Conservation (phyloP, 495 filamentous ascomycete genomes). For the Penicillium crystallinum region DNA sequence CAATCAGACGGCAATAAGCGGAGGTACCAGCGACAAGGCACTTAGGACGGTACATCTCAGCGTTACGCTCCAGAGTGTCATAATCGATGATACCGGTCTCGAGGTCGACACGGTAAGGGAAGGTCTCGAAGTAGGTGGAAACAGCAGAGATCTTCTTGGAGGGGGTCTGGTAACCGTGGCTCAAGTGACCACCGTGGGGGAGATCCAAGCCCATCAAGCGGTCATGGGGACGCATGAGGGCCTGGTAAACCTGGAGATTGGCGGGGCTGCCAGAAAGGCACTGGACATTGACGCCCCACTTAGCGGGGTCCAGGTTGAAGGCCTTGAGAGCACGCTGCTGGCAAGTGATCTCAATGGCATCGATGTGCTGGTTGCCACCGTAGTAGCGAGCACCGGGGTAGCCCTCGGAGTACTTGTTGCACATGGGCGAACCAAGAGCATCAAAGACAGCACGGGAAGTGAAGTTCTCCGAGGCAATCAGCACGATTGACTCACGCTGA, state of each 20-base stretch:
- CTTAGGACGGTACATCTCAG: slow-evolving; percentile 92
- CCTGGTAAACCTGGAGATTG: slow-evolving; percentile 98
- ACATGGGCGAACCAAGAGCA: slow-evolving; percentile 96
- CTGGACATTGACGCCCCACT: slow-evolving; percentile 99
- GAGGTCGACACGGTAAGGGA: slow-evolving; percentile 86
- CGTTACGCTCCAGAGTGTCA: slow-evolving; percentile 84
- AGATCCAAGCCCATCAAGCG: slow-evolving; percentile 96
- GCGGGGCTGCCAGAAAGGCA: slow-evolving; percentile 82
- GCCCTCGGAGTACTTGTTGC: slow-evolving; percentile 99
- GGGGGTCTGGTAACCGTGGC: slow-evolving; percentile 96
- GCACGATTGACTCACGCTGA: slow-evolving; percentile 95
- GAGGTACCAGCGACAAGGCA: slow-evolving; percentile 94
- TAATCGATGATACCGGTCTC: slow-evolving; percentile 98
- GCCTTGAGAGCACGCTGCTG: slow-evolving; percentile 91
- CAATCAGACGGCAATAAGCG: slow-evolving; percentile 96
- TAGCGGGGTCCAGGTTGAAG: slow-evolving; percentile 76
- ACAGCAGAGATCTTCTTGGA: slow-evolving; percentile 88
- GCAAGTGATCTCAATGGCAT: slow-evolving; percentile 91
- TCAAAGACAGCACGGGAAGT: slow-evolving; percentile 96
- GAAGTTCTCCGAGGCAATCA: slow-evolving; percentile 99
- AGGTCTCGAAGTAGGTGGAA: slow-evolving; percentile 92
- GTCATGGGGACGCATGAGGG: slow-evolving; percentile 94
- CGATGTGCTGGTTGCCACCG: slow-evolving; percentile 98
- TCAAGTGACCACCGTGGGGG: slow-evolving; percentile 95
- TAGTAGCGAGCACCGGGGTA: slow-evolving; percentile 99